Percentiles rank a stretch among this genome's conserved stretches.
These are phyloP conservation scores for Oryza officinalis DNA, from an alignment of 176 grass and related monocot species.

Conservation along the genomic window DNA sequence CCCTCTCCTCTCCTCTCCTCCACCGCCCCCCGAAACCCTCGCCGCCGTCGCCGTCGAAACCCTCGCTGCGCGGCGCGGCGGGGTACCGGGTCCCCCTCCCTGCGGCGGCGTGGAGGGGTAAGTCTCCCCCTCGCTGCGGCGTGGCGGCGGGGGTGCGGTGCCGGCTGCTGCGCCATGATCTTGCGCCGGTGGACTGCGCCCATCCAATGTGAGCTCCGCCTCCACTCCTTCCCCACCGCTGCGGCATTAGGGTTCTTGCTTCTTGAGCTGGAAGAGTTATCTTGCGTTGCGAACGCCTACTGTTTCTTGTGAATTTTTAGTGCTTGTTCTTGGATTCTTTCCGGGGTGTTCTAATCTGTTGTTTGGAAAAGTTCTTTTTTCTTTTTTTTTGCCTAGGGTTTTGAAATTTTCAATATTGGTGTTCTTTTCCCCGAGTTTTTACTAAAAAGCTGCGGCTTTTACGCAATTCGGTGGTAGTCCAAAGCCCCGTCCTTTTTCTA, in stretches of 20 bases:
- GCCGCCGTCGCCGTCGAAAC: conserved; percentile 25
- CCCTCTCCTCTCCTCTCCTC: not conserved
- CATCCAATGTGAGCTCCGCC: conserved; percentile 23
- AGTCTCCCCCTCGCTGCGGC: too few relatives aligned
- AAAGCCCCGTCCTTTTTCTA: conserved; percentile 21
- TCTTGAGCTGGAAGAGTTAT: not conserved
- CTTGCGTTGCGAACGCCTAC: not conserved
- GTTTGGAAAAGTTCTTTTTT: not conserved
- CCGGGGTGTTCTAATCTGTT: not conserved
- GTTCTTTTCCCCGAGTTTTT: not conserved
- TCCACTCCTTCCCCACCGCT: not conserved
- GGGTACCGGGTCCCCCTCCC: too few relatives aligned
- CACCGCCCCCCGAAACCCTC: conserved; percentile 39
- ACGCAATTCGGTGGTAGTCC: conserved; percentile 4
- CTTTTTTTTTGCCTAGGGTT: conserved; percentile 8
- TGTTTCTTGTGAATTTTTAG: not conserved
- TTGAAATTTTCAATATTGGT: not conserved
- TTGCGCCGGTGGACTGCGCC: conserved; percentile 3
- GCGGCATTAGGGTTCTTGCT: conserved; percentile 1
- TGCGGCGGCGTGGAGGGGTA: too few relatives aligned
- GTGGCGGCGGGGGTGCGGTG: not conserved
- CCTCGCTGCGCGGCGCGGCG: conserved; percentile 7
- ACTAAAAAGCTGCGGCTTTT: conserved; percentile 14
- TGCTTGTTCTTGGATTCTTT: not conserved
- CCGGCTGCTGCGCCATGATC: conserved; percentile 1